Base-by-base conservation (phyloP, 768 basidiomycete genomes). In the Gloeostereum incarnatum region DNA sequence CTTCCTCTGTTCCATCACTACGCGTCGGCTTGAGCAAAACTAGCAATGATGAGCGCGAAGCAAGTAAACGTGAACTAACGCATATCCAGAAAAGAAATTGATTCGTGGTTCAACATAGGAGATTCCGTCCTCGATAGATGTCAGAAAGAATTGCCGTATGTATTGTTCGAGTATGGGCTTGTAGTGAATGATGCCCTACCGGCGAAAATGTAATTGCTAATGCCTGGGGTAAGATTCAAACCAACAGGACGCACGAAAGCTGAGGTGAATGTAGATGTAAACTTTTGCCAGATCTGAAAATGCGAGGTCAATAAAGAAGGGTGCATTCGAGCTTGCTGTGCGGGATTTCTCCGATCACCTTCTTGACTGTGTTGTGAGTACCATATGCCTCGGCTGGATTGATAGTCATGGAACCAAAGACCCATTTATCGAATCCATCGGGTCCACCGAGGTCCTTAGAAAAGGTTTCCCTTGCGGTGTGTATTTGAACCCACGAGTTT, bases 211-310 rank as follows among this genome's bases (percentile, higher is more conserved):
- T 35, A 6, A 25, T 23, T 6, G 18, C 25, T 24, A 14, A 16
- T 16, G 9, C 19, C 29, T 21, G 26, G 6, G 16, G 14, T 6
- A n/a, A 33, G 10, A 24, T 6, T n/a, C 5, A 6, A 8, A 29
- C 9, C 19, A 26, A 35, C 24, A 19, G 11, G 13, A 57, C 64
- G 38, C 52, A 80, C 81, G 11, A 51, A 45, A 16, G 72, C 64
- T 0, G 74, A 66, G 0, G 35, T 20, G 46, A 78, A 78, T 0
- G 71, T 77, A 49, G 62, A 73, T 11, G 49, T 46, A 49, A 89
- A 88, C 45, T 84, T 84, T 31, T 72, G 53, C 85, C 85, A 88
- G 34, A 88, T 87, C 83, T 86, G 41, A 9, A 9, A 23, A 34
- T n/a, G 19, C 5, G 21, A 3, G 18, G 6, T 39, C 3, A 31